Evolutionary conservation across 441 rosid species (phyloP).

Genomic region (Syzygium malaccense): DNA sequence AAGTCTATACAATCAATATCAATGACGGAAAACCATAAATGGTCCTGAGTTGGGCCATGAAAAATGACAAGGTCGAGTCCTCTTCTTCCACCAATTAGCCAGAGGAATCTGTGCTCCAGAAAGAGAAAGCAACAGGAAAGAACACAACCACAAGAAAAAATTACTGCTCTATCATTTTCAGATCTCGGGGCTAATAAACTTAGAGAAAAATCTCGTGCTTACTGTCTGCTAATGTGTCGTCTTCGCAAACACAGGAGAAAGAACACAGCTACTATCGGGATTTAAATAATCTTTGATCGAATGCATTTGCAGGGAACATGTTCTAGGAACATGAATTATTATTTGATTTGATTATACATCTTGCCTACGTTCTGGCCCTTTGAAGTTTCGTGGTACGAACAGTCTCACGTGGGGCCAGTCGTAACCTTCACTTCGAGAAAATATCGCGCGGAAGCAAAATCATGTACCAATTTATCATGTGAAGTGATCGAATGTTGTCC

Average conservation of each 20-base stretch:
- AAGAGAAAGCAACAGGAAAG: neutral
- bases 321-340: neutral
- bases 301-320: neutral
- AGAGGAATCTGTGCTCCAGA: neutral
- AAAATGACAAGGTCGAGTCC: neutral
- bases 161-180: neutral
- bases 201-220: neutral
- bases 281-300: neutral
- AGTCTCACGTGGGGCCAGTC: neutral
- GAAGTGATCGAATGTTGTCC: neutral
- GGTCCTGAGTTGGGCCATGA: neutral
- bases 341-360: neutral
- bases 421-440: neutral
- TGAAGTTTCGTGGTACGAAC: neutral
- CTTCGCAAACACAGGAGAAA: neutral
- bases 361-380: neutral
- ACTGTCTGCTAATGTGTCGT: neutral
- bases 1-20: neutral
- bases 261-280: neutral
- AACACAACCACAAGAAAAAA: neutral
- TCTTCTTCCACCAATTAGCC: neutral
- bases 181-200: neutral
- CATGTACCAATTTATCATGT: neutral
- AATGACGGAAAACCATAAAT: neutral
- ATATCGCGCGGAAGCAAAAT: neutral